Evolutionary conservation across 1,284 basidiomycete species (phyloP), one percentile per base, ranked within the genome.

Genomic region (Inonotus obliquus): DNA sequence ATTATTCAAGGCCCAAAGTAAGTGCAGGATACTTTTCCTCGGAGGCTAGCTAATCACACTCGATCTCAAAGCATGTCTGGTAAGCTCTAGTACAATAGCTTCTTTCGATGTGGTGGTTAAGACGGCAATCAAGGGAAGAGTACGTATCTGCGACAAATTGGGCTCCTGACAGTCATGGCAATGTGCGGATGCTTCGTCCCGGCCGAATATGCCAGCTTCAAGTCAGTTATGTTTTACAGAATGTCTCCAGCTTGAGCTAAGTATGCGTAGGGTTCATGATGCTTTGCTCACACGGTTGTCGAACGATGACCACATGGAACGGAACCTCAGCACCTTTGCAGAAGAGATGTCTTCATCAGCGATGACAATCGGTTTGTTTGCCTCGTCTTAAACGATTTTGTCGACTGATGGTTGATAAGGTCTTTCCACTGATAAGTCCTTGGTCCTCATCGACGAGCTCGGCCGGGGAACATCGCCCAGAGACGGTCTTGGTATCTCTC

Each of bases 111-210:
- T 37, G 13, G 47, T 47, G 19, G 6, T 6, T 10, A 59, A 35
- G 14, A 25, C 51, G 27, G 5, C 14, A 58, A 45, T 53, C 56
- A 67, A 80, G 93, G 94, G 0, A 98, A 98, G 74, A 96, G 91
- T 70, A 98, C 95, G 0, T 96, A 95, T 69, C 77, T 98, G 10
- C 83, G 87, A 19, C 94, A 97, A 71, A 83, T 94, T 32, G 96
- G 89, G 0, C 78, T 98, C 1, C 76, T 98, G 51, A 81, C 85
- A 0, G 78, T 96, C 19, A 89, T 96, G 83, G 93, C 92, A 0
- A 88, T 93, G 85, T 84, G 86, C 64, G 94, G 95, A 0, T 93
- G 88, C 73, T 96, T 93, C 71, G 89, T 98, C 1, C 93, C 96
- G 0, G 94, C 92, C 0, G 89, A 93, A 70, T 95, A 94, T 70